Evolutionary conservation across 192 early-diverging fungal species (phyloP), one percentile per base, ranked within the genome.

Genomic region (Pilaira anomala): DNA sequence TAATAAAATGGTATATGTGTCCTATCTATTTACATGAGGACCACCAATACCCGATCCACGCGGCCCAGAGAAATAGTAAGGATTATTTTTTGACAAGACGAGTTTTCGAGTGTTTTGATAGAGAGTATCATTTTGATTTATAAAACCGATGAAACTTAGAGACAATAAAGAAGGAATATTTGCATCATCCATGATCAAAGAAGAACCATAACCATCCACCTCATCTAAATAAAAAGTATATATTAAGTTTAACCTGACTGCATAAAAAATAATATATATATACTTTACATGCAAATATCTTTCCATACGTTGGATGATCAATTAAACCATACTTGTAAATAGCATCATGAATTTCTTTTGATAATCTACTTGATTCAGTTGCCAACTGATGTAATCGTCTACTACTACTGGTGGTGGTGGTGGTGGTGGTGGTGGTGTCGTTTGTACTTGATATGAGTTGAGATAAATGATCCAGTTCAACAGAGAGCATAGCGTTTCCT

Each of bases 111-210:
- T 91, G 29, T 67, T 77, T 45, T 65, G 49, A 68, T 91, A 91
- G 0, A 80, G 42, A 8, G 78, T 53, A 36, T 90, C 79, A n/a
- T 48, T 49, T 11, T 65, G 51, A 22, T 61, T 40, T 18, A 85
- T 58, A 62, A 87, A 90, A 0, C 83, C 88, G 7, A 87, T 60
- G 21, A 83, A 76, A 1, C 85, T 85, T 30, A 90, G 56, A 5
- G 78, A 78, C 12, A 90, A 57, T 6, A 90, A 77, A 3, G 81
- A 78, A 3, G 88, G 88, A 12, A 83, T 76, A 41, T 87, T 88
- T 3, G 88, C 88, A 50, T 90, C 88, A 61, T 90, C 88, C 80
- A 87, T 87, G 14, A 90, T 59, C 11, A 86, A 62, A 1, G 62
- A 30, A 1, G 80, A 84, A 9, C 88, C 87, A 48, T 79, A 88